phyloP scores from a whole-genome alignment of 1,284 basidiomycete genomes.

The Farysia itapuensis region DNA sequence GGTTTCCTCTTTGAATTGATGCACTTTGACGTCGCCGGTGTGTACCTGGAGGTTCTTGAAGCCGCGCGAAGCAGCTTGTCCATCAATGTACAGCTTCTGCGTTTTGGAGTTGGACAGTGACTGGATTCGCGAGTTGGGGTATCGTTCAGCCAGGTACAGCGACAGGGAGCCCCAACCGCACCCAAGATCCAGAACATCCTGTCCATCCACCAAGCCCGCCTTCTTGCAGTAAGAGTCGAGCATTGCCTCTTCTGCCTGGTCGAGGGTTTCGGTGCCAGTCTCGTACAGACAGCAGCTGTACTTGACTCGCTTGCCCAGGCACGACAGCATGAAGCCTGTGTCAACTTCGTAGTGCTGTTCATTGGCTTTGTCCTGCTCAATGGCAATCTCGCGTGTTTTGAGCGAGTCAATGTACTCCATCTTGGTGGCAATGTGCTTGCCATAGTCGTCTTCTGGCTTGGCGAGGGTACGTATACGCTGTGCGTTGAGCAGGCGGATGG shows the following conservation, averaged over 20 bases:
- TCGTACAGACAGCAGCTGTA: constrained; percentile 70
- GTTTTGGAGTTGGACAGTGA: constrained; percentile 74
- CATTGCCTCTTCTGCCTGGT: constrained; percentile 70
- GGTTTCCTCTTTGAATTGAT: constrained; percentile 65
- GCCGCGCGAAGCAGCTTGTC: constrained; percentile 65
- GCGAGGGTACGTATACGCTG: constrained; percentile 68
- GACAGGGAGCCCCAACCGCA: constrained; percentile 78
- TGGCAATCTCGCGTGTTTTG: constrained; percentile 67
- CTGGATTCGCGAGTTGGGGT: constrained; percentile 70
- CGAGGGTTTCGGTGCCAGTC: constrained; percentile 69
- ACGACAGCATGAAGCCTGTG: constrained; percentile 49
- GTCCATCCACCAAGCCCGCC: constrained; percentile 69
- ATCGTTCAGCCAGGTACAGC: constrained; percentile 73
- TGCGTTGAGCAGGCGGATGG: constrained; percentile 68
- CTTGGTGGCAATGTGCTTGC: constrained; percentile 70
- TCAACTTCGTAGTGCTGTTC: constrained; percentile 76
- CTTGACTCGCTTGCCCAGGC: constrained; percentile 45
- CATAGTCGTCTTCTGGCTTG: constrained; percentile 66
- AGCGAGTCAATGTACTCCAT: constrained; percentile 63
- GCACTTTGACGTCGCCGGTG: constrained; percentile 73
- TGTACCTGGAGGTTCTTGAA: constrained; percentile 69
- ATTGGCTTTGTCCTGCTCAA: constrained; percentile 72
- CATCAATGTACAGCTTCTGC: constrained; percentile 72
- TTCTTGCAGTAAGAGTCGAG: constrained; percentile 73
- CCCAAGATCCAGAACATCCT: constrained; percentile 72